Evolutionary conservation across 352 stramenopile genomes (phyloP), one percentile per base, ranked within the genome.

Genomic region (Phytophthora macrochlamydospora): DNA sequence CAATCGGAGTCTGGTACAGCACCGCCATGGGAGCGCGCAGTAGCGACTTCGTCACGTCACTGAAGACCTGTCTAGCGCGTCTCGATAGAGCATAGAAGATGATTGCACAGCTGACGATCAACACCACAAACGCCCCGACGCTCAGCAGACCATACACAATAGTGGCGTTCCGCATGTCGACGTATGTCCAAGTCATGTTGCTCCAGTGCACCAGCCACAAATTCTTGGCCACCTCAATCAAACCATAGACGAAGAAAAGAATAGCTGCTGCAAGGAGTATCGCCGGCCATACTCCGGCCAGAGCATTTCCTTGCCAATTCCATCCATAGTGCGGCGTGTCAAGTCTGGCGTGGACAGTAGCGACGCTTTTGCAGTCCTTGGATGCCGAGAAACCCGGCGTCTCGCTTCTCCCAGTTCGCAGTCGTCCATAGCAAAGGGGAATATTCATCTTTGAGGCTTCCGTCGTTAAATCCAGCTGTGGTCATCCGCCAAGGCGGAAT

Each of bases 131-230:
- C 12, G 73, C 46, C 3, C 54, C 60, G 12, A 62, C 46, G 52
- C 71, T 78, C 6, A 82, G 61, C 37, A 66, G 9, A 12, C 60
- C 68, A 29, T 82, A 82, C 2, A 79, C 54, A 0, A 67, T 48
- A 1, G 62, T 75, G 7, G 67, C 62, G n/a, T 72, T 62, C 35
- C 53, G 72, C 73, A 79, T 79, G 14, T 73, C 45, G 9, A 59
- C 1, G 9, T 54, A 68, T 4, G 56, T 67, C 51, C 54, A 62
- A 2, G 48, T 46, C 61, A 76, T 54, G 14, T 71, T 74, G 59
- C 67, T 79, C 74, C 74, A 82, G 48, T 78, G 59, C 28, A 78
- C 59, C 33, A 80, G 13, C 71, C 71, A 79, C 45, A 79, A 68
- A 28, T 73, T 79, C 33, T 75, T 76, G 2, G 60, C 57, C 42